phyloP scores from a whole-genome alignment of 2,329 filamentous ascomycete genomes.

The Colletotrichum cuscutae region DNA sequence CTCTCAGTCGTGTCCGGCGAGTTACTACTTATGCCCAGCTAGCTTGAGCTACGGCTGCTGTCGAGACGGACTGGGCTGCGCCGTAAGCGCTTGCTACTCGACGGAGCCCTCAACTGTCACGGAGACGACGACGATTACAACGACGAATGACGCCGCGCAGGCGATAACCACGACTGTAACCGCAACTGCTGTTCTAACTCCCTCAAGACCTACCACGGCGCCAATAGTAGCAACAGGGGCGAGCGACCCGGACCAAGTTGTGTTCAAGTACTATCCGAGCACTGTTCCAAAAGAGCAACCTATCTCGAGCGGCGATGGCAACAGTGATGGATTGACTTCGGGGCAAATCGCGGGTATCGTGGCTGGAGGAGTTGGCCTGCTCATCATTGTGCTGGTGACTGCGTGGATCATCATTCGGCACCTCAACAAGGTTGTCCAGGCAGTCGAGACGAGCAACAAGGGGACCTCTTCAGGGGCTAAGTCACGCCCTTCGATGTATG shows the following conservation, averaged over 20 bases:
- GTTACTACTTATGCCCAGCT: conserved; percentile 60
- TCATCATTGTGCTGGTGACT: conserved; percentile 58
- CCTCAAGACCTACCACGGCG: conserved; percentile 41
- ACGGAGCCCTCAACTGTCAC: conserved; percentile 57
- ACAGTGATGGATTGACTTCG: conserved; percentile 48
- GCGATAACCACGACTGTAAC: conserved; percentile 52
- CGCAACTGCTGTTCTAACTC: conserved; percentile 51
- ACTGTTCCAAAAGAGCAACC: conserved; percentile 53
- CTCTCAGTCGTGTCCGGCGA: conserved; percentile 54
- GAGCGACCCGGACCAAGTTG: conserved; percentile 40
- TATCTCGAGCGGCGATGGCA: conserved; percentile 39
- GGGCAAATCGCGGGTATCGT: conserved; percentile 64
- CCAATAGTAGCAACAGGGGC: conserved; percentile 40
- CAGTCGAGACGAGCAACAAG: conserved; percentile 46
- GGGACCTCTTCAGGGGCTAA: conserved; percentile 46
- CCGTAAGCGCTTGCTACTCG: conserved; percentile 56
- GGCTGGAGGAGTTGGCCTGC: conserved; percentile 58
- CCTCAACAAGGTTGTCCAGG: conserved; percentile 57
- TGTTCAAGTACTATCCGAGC: conserved; percentile 57
- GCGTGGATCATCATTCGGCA: conserved; percentile 61
- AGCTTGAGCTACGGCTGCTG: conserved; percentile 66
- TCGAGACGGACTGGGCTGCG: conserved; percentile 60
- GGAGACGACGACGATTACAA: conserved; percentile 55
- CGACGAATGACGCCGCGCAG: conserved; percentile 52
- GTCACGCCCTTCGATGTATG: conserved; percentile 47